These are phyloP conservation scores for Ecytonucleospora hepatopenaei DNA, from an alignment of 371 early-diverging fungal species.

Conservation along the genomic window DNA sequence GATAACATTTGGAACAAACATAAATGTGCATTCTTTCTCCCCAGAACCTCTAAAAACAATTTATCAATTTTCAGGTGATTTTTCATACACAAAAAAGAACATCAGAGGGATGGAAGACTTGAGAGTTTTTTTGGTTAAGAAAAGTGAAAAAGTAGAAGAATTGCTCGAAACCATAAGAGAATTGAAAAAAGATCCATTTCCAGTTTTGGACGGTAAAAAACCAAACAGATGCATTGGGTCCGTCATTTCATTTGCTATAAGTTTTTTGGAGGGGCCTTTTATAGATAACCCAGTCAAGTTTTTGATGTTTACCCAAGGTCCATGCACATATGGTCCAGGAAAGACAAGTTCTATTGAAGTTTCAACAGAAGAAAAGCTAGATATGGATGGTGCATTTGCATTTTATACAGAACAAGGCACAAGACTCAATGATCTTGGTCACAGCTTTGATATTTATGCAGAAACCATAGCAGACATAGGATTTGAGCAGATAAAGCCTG, in stretches of 20 bases:
- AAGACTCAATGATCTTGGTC: conserved; percentile 69
- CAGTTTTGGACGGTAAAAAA: conserved; percentile 77
- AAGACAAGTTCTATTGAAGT: conserved; percentile 76
- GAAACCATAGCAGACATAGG: conserved; percentile 87
- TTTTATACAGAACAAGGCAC: conserved; percentile 79
- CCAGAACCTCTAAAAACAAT: conserved; percentile 81
- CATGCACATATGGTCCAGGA: conserved; percentile 93
- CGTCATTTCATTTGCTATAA: conserved; percentile 82
- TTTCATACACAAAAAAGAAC: conserved; percentile 72
- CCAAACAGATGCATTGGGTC: conserved; percentile 89
- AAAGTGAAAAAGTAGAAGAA: conserved; percentile 73
- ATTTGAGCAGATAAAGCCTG: conserved; percentile 81
- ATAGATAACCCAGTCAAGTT: conserved; percentile 70
- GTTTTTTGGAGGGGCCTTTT: conserved; percentile 68
- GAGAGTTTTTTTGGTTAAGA: conserved; percentile 60
- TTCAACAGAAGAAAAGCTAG: conserved; percentile 62
- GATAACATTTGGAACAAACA: conserved; percentile 94
- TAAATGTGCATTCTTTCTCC: conserved; percentile 53
- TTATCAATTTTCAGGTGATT: conserved; percentile 87
- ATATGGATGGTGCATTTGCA: conserved; percentile 50
- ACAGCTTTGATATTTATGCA: conserved; percentile 73
- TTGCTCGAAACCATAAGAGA: conserved; percentile 79
- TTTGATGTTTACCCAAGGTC: conserved; percentile 89
- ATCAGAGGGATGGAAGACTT: conserved; percentile 15
- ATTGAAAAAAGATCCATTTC: conserved; percentile 93